Base-by-base conservation (phyloP, 2,329 filamentous ascomycete species). In the Penicillium sp. region DNA sequence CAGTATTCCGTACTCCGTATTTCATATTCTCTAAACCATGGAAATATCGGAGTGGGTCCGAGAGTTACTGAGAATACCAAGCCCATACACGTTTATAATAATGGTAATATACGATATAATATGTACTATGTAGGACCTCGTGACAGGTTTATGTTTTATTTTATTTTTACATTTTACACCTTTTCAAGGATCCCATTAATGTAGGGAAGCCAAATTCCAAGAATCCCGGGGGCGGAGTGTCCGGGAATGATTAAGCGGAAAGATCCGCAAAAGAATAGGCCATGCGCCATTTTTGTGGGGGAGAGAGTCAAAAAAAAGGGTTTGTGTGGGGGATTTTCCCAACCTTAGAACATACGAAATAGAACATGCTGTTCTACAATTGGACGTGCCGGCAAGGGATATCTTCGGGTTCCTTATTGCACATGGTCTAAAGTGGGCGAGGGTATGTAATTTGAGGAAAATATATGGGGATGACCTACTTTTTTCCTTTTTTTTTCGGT, bases 281-380 rank as follows among this genome's bases (percentile, higher is more conserved):
- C 61, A 62, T 64, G 65, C 64, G 65, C 64, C 62, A 65, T 65
- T 65, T 66, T 67, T 67, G 65, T 67, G 65, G 65, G 65, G 65
- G 64, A 65, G 64, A 65, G n/a, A 31, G 5, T 12, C 35, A 47
- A 49, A 42, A 27, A 56, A 54, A 60, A 60, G 61, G 61, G 61
- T 63, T 66, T 58, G 62, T 67, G 62, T 67, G 65, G 65, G 65
- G 65, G 60, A 64, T 61, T 57, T 57, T 53, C 35, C 49, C 47
- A 41, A 48, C 47, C 29, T 41, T 42, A 53, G 42, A n/a, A n/a
- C 44, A 55, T n/a, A 19, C 27, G 35, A 23, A 51, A 43, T 43
- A 6, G 19, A 19, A 50, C 17, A 10, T 33, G 19, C 51, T 47
- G 31, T 50, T 50, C 47, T 51, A 12, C 41, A 51, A 54, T 31